Evolutionary conservation across 2,329 filamentous ascomycete genomes (phyloP), one percentile per base, ranked within the genome.

Genomic region (Didymella lethalis): DNA sequence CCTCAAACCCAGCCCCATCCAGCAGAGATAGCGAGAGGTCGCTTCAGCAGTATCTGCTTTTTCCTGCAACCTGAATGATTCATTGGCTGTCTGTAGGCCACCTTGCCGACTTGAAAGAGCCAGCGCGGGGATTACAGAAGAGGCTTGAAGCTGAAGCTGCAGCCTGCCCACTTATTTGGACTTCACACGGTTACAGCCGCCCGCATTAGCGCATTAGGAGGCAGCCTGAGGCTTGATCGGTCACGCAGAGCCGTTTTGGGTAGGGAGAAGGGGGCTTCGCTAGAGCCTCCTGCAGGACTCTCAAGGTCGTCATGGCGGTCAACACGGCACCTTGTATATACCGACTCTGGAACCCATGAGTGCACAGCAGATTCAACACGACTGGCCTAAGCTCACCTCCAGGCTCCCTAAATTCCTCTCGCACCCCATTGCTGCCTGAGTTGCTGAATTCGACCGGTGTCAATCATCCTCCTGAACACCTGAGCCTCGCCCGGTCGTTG

Each of bases 281-380:
- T 14, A 23, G 48, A 51, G 38, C 48, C 48, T 43, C 38, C 41
- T 44, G 38, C 28, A 40, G 18, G 12, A 51, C 18, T 20, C 18
- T 14, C 25, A 28, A 44, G 7, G 40, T 28, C 28, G 28, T 51
- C 28, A 34, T 34, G 31, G 31, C 31, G 11, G 31, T 34, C 31
- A 34, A 34, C 14, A 34, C 31, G 14, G 31, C 31, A 34, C 31
- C 14, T 4, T 5, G 8, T 34, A 34, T 34, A 34, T 34, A 34
- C 31, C 31, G 8, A 12, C 31, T 34, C 31, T 12, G 31, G 12
- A 14, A 34, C 11, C 31, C 31, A 34, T 34, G 11, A 34, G 11
- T 34, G 31, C 31, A 34, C 31, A 34, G 31, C 31, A 34, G 11
- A 34, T 12, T 5, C 11, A 12, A 34, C 31, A 34, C 31, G 31